Conservation (phyloP, 495 filamentous ascomycete species). For the Penicillium goetzii region DNA sequence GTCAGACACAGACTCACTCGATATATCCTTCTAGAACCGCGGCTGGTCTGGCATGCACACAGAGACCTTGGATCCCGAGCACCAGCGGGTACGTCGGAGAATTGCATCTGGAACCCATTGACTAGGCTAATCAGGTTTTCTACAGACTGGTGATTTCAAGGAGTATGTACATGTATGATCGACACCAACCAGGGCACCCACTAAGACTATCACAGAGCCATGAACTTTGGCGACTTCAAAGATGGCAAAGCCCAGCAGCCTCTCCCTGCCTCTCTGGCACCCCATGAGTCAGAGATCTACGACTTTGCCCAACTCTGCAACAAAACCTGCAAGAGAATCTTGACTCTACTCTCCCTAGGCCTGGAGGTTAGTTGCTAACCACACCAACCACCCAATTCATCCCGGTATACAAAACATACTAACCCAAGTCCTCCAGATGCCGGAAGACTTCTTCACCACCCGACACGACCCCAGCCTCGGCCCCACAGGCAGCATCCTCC, state of each 20-base stretch:
- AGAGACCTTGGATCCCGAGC: conserved; percentile 83
- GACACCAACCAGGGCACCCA: background rate
- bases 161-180: conserved; percentile 57
- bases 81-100: conserved; percentile 65
- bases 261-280: conserved; percentile 65
- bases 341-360: conserved; percentile 75
- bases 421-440: conserved; percentile 37
- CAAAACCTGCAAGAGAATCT: conserved; percentile 69
- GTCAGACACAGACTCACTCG: conserved; percentile 13
- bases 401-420: conserved; percentile 18
- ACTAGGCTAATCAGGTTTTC: conserved; percentile 18
- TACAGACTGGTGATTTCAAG: conserved; percentile 86
- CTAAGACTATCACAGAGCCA: conserved; percentile 65
- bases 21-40: conserved; percentile 58
- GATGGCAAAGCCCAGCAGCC: conserved; percentile 78
- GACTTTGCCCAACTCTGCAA: conserved; percentile 72
- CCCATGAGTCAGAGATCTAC: conserved; percentile 62
- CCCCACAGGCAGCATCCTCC: conserved; percentile 72
- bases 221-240: conserved; percentile 86
- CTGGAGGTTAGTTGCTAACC: conserved; percentile 55
- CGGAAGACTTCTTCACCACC: conserved; percentile 69
- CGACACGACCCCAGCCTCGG: conserved; percentile 66
- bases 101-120: background rate
- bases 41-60: conserved; percentile 90
- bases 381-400: background rate